Percentiles rank a stretch among this genome's conserved stretches.
Evolutionary conservation across 1,284 basidiomycete genomes (phyloP).

Genomic region (Fomitopsis pinicola): DNA sequence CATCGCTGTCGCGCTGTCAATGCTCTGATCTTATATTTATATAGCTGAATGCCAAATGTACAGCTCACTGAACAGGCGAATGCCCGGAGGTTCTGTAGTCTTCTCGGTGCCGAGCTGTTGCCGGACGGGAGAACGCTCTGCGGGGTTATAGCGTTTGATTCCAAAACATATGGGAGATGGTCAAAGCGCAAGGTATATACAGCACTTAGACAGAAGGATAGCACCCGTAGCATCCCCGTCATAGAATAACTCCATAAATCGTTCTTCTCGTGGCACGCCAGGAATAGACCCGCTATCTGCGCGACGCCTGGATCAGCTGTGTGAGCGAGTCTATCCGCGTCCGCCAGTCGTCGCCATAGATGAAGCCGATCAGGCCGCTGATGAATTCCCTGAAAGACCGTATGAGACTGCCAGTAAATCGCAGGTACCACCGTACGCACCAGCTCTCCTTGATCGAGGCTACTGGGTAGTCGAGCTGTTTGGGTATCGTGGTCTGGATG

Average conservation of each 20-base stretch:
- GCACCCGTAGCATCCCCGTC: not conserved
- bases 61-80: not conserved
- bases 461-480: conserved; percentile 82
- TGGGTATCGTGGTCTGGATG: conserved; percentile 84
- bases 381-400: conserved; percentile 65
- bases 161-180: not conserved
- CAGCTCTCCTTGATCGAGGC: conserved; percentile 79
- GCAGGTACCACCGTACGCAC: conserved; percentile 45
- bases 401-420: conserved; percentile 9
- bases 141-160: not conserved
- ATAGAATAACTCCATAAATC: not conserved
- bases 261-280: not conserved
- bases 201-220: not conserved
- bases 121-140: not conserved
- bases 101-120: not conserved
- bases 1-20: no score
- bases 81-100: not conserved
- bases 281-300: conserved; percentile 13
- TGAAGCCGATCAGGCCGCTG: conserved; percentile 65
- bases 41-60: no score
- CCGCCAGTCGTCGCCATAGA: conserved; percentile 73
- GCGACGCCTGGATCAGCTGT: conserved; percentile 28
- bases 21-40: no score
- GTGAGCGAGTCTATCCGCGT: conserved; percentile 51
- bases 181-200: not conserved